phyloP scores from a whole-genome alignment of 108 stramenopile species.

The Heterococcus sp. region DNA sequence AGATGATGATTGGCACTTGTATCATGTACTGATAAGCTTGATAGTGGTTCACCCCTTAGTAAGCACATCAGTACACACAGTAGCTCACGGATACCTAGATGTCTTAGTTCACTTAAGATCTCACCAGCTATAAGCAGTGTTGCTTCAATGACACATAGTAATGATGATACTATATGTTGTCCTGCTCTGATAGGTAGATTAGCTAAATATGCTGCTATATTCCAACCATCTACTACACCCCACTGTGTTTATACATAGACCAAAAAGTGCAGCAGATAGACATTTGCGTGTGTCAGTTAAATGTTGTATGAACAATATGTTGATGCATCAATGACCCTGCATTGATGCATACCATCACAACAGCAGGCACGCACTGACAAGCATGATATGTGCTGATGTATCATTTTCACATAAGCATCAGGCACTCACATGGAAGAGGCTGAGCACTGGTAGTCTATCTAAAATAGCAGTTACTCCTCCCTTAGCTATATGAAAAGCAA shows the following conservation, averaged over 20 bases:
- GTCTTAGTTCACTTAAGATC: conserved; percentile 15
- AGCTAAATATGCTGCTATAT: not conserved
- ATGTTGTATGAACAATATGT: too few species aligned
- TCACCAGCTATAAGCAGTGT: conserved; percentile 8
- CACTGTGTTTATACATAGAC: too few species aligned
- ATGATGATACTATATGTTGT: not conserved
- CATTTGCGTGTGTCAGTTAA: too few species aligned
- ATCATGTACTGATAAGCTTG: not conserved
- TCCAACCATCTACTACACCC: not conserved
- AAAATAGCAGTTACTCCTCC: not conserved
- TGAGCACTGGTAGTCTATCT: not conserved
- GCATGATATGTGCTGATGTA: too few species aligned
- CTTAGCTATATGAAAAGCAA: not conserved
- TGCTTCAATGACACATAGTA: conserved; percentile 15
- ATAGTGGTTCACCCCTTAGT: conserved; percentile 5
- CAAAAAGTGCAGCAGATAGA: too few species aligned
- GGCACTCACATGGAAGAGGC: not conserved
- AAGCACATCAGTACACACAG: conserved; percentile 11
- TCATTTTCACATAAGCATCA: too few species aligned
- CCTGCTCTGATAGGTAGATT: not conserved
- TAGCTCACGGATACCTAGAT: conserved; percentile 20
- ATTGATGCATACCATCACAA: too few species aligned
- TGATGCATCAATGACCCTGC: too few species aligned
- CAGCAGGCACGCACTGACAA: too few species aligned
- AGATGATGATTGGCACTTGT: not conserved